A percentile compares a stretch with the other conserved stretches of the same genome.
These are phyloP conservation scores for Amaranthus cruentus DNA, from an alignment of 148 eudicot species.

Conservation along the genomic window DNA sequence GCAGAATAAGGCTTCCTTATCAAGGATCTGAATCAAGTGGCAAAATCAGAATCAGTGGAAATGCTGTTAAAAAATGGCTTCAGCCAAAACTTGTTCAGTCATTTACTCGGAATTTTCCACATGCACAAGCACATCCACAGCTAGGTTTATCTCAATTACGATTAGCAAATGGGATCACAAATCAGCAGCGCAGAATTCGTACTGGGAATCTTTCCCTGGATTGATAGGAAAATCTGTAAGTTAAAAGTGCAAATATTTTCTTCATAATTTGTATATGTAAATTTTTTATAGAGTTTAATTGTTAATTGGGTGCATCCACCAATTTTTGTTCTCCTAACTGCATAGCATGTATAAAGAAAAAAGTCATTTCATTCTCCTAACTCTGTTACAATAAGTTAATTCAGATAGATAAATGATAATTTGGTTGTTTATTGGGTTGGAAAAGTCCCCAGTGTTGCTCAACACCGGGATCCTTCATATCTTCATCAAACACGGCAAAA, in stretches of 20 bases:
- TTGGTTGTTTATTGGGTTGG: slow-evolving; percentile 25
- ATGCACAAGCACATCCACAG: slow-evolving; percentile 32
- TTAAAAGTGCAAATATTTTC: neutral
- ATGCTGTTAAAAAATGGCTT: slow-evolving; percentile 69
- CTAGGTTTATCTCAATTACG: slow-evolving; percentile 45
- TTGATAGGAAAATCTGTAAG: slow-evolving; percentile 27
- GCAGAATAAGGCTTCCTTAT: slow-evolving; percentile 71
- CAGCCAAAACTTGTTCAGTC: slow-evolving; percentile 57
- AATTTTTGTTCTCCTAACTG: slow-evolving; percentile 19
- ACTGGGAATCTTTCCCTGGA: slow-evolving; percentile 57
- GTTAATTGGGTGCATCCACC: slow-evolving; percentile 6
- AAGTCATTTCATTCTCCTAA: neutral
- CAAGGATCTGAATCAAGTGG: slow-evolving; percentile 81
- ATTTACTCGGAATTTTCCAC: slow-evolving; percentile 16
- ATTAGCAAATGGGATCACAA: slow-evolving; percentile 51
- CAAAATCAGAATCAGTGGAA: slow-evolving; percentile 70
- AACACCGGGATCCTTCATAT: slow-evolving; percentile 29
- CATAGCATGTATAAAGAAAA: neutral
- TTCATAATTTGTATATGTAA: slow-evolving; percentile 14
- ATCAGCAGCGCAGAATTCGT: slow-evolving; percentile 79
- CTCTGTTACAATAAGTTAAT: neutral
- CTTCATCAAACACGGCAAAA: slow-evolving; percentile 30
- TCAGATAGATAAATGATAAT: slow-evolving; percentile 13
- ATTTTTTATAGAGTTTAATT: slow-evolving; percentile 7
- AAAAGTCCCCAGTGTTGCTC: slow-evolving; percentile 35